A percentile compares a stretch with the other conserved stretches of the same genome.
These are phyloP conservation scores for Acephala macrosclerotiorum DNA, from an alignment of 2,329 filamentous ascomycete genomes.

Conservation along the genomic window DNA sequence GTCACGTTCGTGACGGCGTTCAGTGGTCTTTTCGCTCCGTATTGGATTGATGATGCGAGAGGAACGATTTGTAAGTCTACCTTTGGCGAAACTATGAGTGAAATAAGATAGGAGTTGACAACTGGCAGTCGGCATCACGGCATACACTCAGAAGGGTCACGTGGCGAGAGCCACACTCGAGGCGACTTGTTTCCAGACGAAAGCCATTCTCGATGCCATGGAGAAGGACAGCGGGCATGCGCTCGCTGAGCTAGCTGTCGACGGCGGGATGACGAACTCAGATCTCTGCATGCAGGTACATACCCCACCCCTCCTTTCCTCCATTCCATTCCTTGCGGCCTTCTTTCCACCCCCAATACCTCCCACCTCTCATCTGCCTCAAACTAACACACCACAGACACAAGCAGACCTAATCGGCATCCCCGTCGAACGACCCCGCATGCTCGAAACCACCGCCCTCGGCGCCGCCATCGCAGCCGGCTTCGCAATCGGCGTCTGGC, in stretches of 20 bases:
- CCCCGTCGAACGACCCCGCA: constrained; percentile 81
- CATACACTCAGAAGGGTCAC: constrained; percentile 84
- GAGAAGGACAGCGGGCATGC: constrained; percentile 82
- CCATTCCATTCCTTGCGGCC: no score
- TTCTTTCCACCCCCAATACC: not conserved
- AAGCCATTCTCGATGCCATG: constrained; percentile 92
- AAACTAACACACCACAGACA: constrained; percentile 56
- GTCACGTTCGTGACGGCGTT: constrained; percentile 91
- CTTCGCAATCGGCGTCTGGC: constrained; percentile 83
- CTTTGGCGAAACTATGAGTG: not conserved
- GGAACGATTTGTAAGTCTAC: constrained; percentile 68
- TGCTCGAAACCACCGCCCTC: constrained; percentile 90
- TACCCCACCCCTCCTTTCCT: constrained; percentile 20
- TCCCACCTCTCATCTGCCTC: constrained; percentile 18
- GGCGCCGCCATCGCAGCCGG: constrained; percentile 90
- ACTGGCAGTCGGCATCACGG: constrained; percentile 75
- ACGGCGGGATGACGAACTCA: constrained; percentile 89
- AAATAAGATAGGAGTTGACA: not conserved
- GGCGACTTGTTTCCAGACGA: constrained; percentile 91
- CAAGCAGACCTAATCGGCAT: constrained; percentile 88
- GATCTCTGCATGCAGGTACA: constrained; percentile 83
- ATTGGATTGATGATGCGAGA: constrained; percentile 94
- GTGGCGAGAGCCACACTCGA: constrained; percentile 90
- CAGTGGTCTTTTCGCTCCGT: constrained; percentile 88
- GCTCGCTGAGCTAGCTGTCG: constrained; percentile 79